Base-by-base conservation (phyloP, 163 green algal species). In the Volvox carteri region DNA sequence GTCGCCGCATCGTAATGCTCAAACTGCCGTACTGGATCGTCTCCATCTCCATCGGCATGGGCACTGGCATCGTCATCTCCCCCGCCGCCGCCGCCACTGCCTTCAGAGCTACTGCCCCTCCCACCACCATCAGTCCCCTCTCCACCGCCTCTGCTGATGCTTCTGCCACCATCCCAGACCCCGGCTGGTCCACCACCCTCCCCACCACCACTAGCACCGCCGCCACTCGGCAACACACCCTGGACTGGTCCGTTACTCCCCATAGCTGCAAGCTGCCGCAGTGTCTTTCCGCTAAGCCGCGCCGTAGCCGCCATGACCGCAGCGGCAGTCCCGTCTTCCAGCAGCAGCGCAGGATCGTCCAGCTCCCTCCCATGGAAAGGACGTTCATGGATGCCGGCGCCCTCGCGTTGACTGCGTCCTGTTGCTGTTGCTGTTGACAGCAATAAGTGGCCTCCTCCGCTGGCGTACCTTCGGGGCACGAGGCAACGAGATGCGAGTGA, bases 291-390 rank as follows among this genome's bases (percentile, higher is more conserved):
- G 33, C 70, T 86, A 8, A 48, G 35, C 3, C 42, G 74, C 16
- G 78, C 56, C 14, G 87, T 91, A 6, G 79, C 87, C 2, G 87
- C 79, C 87, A 91, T 91, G 2, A 89, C 84, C n/a, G 54, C 41
- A 9, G 46, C 37, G 4, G 25, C 68, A n/a, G n/a, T n/a, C n/a
- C n/a, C n/a, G 37, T 74, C 84, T 3, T 74, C 30, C 48, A 83
- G 50, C 39, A 58, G 28, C 8, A 54, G 11, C 18, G 75, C 30
- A 11, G 75, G 35, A 37, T 89, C 84, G 52, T 89, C 84, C 41
- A 89, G 72, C 72, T 89, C 84, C 28, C 72, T 84, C 62, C n/a
- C n/a, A n/a, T n/a, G n/a, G n/a, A n/a, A n/a, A n/a, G n/a, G n/a
- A n/a, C n/a, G n/a, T n/a, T n/a, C n/a, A n/a, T n/a, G n/a, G n/a